Evolutionary conservation across 768 basidiomycete species (phyloP), one percentile per base, ranked within the genome.

Genomic region (Multifurca ochricompacta): DNA sequence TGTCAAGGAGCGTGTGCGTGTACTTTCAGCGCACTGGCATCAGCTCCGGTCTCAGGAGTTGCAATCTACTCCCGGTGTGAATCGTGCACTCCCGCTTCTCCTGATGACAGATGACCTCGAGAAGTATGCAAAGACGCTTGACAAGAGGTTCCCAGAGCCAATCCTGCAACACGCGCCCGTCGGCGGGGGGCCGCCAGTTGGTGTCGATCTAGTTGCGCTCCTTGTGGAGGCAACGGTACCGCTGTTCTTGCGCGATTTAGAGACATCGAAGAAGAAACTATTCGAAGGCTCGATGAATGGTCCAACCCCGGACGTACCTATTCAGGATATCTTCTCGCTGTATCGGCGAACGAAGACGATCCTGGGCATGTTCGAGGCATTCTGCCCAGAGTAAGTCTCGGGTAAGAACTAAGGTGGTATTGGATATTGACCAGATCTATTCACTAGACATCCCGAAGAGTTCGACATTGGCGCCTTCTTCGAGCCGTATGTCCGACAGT

Each of bases 51-150:
- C 81, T 61, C 73, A 77, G 39, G 81, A 84, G 61, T 72, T 87
- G 62, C 80, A 81, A 60, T 70, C 78, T 3, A 71, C 81, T 6
- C 86, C 87, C 4, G 89, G 88, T 1, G 85, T 87, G 11, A 91
- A 92, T 63, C 75, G 84, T 37, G 89, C 91, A 0, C 70, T 91
- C 32, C 91, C 91, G 1, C 70, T 94, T 34, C 70, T 95, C 27
- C 68, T 88, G 27, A 81, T 95, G 79, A 90, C 89, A 4, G 85
- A 87, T 43, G 94, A 95, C 70, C 70, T 96, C 2, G 91, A 95
- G 74, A 95, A 91, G 67, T 71, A 76, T 34, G 81, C 87, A 16
- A 93, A 94, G 68, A 70, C 77, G 23, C 74, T 95, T 31, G 87
- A 93, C 67, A 91, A 92, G 68, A 80, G 85, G 54, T 99, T 95